Percentiles rank a stretch among this genome's conserved stretches.
phyloP scores from a whole-genome alignment of 2,329 filamentous ascomycete genomes.

The Tolypocladium album region DNA sequence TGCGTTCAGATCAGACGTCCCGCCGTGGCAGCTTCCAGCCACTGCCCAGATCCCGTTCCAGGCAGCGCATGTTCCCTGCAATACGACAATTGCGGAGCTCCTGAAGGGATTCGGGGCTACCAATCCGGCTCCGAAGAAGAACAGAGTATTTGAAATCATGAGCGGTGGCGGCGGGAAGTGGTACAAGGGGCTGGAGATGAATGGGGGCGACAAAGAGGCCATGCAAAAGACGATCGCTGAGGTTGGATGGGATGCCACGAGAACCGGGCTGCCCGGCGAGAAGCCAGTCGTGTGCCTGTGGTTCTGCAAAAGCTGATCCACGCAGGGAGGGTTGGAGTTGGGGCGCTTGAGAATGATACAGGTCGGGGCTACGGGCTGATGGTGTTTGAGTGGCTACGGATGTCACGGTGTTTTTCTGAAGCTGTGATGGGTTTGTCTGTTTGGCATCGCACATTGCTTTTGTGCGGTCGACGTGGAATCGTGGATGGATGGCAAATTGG shows the following conservation, averaged over 20 bases:
- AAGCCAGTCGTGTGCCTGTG: conserved; percentile 51
- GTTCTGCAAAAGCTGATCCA: conserved; percentile 38
- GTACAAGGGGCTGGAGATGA: conserved; percentile 43
- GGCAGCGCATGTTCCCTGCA: conserved; percentile 40
- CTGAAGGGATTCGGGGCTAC: conserved; percentile 47
- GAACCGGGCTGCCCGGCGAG: conserved; percentile 34
- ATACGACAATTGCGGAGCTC: conserved; percentile 42
- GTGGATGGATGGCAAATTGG: too few species aligned
- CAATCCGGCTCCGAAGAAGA: conserved; percentile 39
- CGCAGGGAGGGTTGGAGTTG: neutral
- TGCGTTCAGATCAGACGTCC: conserved; percentile 37
- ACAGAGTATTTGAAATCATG: conserved; percentile 46
- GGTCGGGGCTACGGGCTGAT: neutral
- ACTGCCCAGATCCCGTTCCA: conserved; percentile 33
- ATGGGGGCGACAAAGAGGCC: conserved; percentile 36
- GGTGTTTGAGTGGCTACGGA: neutral
- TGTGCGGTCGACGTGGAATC: neutral
- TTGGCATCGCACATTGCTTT: neutral
- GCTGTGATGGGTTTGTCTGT: neutral
- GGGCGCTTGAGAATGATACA: neutral
- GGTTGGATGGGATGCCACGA: conserved; percentile 45
- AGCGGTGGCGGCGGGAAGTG: conserved; percentile 46
- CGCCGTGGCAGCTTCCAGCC: conserved; percentile 41
- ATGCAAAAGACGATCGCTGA: conserved; percentile 40
- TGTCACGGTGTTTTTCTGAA: neutral